These are phyloP conservation scores for Picea glauca DNA, from an alignment of 75 land plant species.

Conservation along the genomic window DNA sequence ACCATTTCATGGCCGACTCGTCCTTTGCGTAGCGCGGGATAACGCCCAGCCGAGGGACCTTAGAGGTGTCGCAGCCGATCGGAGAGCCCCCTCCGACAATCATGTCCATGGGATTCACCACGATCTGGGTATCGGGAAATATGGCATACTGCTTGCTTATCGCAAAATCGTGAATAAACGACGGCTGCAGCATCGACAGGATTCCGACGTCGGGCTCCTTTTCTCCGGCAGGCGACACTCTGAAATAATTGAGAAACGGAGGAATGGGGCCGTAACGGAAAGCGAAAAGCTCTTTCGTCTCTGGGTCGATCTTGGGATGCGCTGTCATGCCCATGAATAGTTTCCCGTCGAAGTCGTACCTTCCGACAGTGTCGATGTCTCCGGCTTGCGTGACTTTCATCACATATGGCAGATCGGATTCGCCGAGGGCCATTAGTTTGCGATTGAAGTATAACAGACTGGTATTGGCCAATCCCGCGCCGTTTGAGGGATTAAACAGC, in stretches of 20 bases:
- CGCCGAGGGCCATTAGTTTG: slow-evolving; percentile 55
- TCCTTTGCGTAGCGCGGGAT: slow-evolving; percentile 43
- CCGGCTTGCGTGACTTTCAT: slow-evolving; percentile 13
- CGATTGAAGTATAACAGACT: slow-evolving; percentile 42
- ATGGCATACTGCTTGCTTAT: slow-evolving; percentile 48
- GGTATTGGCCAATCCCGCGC: slow-evolving; percentile 70
- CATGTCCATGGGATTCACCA: slow-evolving; percentile 42
- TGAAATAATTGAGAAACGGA: slow-evolving; percentile 55
- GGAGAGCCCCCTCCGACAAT: slow-evolving; percentile 32
- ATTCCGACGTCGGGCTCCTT: slow-evolving; percentile 53
- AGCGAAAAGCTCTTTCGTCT: slow-evolving; percentile 55
- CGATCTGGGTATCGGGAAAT: slow-evolving; percentile 52
- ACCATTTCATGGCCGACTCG: slow-evolving; percentile 53
- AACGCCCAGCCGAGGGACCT: slow-evolving; percentile 64
- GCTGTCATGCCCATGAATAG: slow-evolving; percentile 62
- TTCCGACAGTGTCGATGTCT: slow-evolving; percentile 55
- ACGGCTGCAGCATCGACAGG: slow-evolving; percentile 30
- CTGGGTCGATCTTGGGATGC: slow-evolving; percentile 70
- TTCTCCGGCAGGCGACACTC: slow-evolving; percentile 36
- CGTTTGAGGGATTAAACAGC: slow-evolving; percentile 29
- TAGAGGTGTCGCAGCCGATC: slow-evolving; percentile 32
- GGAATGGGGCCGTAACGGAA: slow-evolving; percentile 39
- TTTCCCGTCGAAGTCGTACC: slow-evolving; percentile 44
- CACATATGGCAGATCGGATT: slow-evolving; percentile 67
- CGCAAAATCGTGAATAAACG: slow-evolving; percentile 66